Evolutionary conservation across 2,329 filamentous ascomycete species (phyloP).

Genomic region (Cladophialophora bantiana): DNA sequence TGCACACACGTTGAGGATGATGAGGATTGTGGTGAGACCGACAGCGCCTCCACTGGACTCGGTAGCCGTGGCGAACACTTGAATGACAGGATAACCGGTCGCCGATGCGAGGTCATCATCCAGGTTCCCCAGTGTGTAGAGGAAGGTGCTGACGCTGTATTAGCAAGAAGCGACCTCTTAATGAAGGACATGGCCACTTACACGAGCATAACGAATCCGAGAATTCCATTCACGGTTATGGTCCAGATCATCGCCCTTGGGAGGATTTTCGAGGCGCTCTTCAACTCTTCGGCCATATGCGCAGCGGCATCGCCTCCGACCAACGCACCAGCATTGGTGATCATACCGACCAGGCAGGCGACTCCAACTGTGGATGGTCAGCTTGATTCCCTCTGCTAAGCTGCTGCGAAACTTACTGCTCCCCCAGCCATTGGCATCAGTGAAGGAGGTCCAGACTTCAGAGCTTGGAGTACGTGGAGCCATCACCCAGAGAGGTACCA

Average conservation of each 20-base stretch:
- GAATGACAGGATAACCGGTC: slow-evolving; percentile 47
- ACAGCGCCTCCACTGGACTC: slow-evolving; percentile 48
- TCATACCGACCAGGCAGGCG: slow-evolving; percentile 43
- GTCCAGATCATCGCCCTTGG: slow-evolving; percentile 51
- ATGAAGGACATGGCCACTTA: slow-evolving; percentile 6
- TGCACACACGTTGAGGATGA: slow-evolving; percentile 45
- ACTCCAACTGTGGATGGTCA: slow-evolving; percentile 47
- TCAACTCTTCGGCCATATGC: slow-evolving; percentile 56
- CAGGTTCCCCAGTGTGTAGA: slow-evolving; percentile 49
- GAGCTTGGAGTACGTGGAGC: slow-evolving; percentile 47
- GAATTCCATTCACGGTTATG: slow-evolving; percentile 46
- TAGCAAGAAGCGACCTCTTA: not conserved
- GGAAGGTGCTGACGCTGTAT: slow-evolving; percentile 41
- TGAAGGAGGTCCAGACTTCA: slow-evolving; percentile 57
- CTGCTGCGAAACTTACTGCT: slow-evolving; percentile 39
- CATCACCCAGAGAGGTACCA: slow-evolving; percentile 45
- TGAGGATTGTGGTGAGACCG: slow-evolving; percentile 48
- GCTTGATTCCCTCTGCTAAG: slow-evolving; percentile 40
- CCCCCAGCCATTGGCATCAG: slow-evolving; percentile 51
- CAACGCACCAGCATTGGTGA: slow-evolving; percentile 34
- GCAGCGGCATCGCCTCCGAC: slow-evolving; percentile 40
- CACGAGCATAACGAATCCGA: slow-evolving; percentile 50
- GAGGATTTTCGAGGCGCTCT: slow-evolving; percentile 47
- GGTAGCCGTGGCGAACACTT: slow-evolving; percentile 43
- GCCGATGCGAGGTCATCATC: slow-evolving; percentile 40